Percentiles rank a stretch among this genome's conserved stretches.
These are phyloP conservation scores for Styphnolobium japonicum DNA, from an alignment of 306 rosid genomes.

Conservation along the genomic window DNA sequence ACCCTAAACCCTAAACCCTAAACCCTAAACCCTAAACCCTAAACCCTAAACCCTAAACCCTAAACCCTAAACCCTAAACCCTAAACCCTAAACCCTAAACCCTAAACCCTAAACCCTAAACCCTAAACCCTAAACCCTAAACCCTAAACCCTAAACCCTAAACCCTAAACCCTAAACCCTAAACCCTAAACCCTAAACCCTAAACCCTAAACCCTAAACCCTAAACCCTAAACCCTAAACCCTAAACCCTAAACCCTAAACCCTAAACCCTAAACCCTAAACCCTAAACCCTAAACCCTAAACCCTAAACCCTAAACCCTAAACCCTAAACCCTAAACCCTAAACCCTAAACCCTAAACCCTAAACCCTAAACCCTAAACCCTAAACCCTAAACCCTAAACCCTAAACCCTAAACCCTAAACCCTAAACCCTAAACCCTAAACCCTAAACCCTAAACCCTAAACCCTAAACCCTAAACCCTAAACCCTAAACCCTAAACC, in stretches of 20 bases:
- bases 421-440: not conserved
- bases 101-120: conserved; percentile 31
- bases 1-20: not conserved
- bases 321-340: conserved; percentile 17
- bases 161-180: conserved; percentile 12
- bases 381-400: not conserved
- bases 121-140: conserved; percentile 28
- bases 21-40: not conserved
- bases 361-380: not conserved
- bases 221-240: conserved; percentile 6
- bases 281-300: not conserved
- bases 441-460: not conserved
- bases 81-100: conserved; percentile 20
- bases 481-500: not conserved
- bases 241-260: not conserved
- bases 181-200: conserved; percentile 16
- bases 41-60: conserved; percentile 33
- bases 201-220: conserved; percentile 14
- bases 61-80: conserved; percentile 27
- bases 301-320: not conserved
- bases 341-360: conserved; percentile 8
- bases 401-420: not conserved
- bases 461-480: not conserved
- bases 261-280: not conserved
- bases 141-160: conserved; percentile 18